These are phyloP conservation scores for Prunus campanulata DNA, from an alignment of 306 rosid species.

Conservation along the genomic window DNA sequence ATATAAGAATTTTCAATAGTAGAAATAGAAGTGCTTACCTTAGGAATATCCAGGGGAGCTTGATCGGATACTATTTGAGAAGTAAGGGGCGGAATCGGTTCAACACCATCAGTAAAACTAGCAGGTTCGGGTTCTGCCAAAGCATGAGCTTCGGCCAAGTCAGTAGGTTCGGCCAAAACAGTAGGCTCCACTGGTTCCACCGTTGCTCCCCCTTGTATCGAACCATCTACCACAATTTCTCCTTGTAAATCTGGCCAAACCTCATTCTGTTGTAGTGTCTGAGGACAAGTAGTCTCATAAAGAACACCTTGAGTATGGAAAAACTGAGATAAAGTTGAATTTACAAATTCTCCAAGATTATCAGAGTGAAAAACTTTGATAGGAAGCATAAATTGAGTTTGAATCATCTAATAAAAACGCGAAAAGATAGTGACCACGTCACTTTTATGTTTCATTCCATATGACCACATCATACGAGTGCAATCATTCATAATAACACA, in stretches of 20 bases:
- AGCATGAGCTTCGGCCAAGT: no score
- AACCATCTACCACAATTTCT: neutral
- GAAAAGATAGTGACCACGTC: neutral
- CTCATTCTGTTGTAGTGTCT: neutral
- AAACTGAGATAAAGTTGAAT: neutral
- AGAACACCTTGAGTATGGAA: neutral
- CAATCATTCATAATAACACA: neutral
- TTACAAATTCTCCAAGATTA: neutral
- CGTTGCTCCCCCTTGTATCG: neutral
- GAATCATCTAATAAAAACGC: neutral
- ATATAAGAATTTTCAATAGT: no score
- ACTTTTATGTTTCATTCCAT: neutral
- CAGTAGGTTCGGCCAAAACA: no score
- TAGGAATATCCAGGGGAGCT: neutral
- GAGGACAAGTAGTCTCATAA: neutral
- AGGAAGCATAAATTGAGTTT: neutral
- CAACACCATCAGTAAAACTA: no score
- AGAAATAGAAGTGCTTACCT: neutral
- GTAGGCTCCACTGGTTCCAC: no score
- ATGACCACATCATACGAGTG: neutral
- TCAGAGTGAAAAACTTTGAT: neutral
- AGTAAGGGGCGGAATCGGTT: neutral
- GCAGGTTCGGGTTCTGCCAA: no score
- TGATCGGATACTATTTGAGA: neutral
- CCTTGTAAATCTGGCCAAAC: neutral